These are phyloP conservation scores for Paratinospora sagittata DNA, from an alignment of 164 flowering plant species.

Conservation along the genomic window DNA sequence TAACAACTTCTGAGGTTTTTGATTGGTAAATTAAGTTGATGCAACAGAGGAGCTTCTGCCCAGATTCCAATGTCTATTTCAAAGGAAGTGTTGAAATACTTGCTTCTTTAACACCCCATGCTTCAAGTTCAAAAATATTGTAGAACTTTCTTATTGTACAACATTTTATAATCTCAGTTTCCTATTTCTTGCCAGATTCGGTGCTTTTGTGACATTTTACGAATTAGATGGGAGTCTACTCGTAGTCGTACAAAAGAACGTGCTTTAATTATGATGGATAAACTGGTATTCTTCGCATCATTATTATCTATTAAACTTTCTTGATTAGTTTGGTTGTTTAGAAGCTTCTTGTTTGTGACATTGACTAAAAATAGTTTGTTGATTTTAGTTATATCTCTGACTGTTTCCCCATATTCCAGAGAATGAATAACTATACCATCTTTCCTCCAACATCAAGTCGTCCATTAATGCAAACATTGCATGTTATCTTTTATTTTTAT, in stretches of 20 bases:
- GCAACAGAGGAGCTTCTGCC: too few species aligned
- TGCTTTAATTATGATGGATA: conserved; percentile 79
- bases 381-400: background rate
- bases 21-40: background rate
- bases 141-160: too few species aligned
- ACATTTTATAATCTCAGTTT: background rate
- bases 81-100: background rate
- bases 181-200: conserved; percentile 40
- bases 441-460: too few species aligned
- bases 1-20: background rate
- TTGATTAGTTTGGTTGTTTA: background rate
- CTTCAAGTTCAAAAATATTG: too few species aligned
- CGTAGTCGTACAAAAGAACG: conserved; percentile 91
- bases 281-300: conserved; percentile 42
- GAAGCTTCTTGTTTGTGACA: background rate
- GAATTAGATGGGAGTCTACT: conserved; percentile 84
- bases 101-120: background rate
- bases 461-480: too few species aligned
- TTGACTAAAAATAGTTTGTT: background rate
- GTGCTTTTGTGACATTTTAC: conserved; percentile 58
- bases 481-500: too few species aligned
- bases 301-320: background rate
- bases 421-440: background rate
- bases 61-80: background rate
- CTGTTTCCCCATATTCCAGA: background rate